Conservation (phyloP, 257 asterid species). For the Cinchona pubescens region DNA sequence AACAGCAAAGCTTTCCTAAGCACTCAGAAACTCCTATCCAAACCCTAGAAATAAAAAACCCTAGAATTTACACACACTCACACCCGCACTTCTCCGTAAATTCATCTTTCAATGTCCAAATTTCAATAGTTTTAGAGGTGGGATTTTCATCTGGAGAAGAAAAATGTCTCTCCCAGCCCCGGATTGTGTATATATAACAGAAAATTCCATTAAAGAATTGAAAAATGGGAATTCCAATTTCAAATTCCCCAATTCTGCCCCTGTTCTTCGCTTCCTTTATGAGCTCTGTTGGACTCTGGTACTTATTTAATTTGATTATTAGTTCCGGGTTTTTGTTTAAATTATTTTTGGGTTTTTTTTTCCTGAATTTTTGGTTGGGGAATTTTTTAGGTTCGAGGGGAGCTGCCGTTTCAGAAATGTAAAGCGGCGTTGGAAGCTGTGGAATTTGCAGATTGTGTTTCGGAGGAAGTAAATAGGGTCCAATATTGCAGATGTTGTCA, state of each 20-base stretch:
- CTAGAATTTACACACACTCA: background rate
- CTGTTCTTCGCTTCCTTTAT: conserved; percentile 71
- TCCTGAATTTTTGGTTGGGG: conserved; percentile 12
- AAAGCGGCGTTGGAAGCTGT: conserved; percentile 84
- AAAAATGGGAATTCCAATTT: conserved; percentile 59
- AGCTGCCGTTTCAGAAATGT: conserved; percentile 81
- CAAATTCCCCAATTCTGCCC: conserved; percentile 59
- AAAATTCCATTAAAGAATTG: conserved; percentile 65
- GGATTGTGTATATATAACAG: conserved; percentile 63
- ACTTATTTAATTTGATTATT: conserved; percentile 10
- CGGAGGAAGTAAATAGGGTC: conserved; percentile 86
- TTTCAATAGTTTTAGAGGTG: background rate
- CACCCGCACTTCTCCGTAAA: background rate
- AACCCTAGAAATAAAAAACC: background rate
- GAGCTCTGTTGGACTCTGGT: conserved; percentile 83
- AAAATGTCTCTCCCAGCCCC: conserved; percentile 66
- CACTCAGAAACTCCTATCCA: background rate
- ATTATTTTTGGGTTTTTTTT: background rate
- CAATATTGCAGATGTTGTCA: conserved; percentile 84
- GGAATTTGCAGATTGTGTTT: conserved; percentile 64
- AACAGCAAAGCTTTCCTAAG: background rate
- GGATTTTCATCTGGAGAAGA: conserved; percentile 4
- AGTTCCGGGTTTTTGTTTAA: background rate
- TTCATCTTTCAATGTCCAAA: conserved; percentile 5
- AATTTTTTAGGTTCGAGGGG: conserved; percentile 73